Base-by-base conservation (phyloP, 1,284 basidiomycete genomes). In the Apiotrichum siamense region DNA sequence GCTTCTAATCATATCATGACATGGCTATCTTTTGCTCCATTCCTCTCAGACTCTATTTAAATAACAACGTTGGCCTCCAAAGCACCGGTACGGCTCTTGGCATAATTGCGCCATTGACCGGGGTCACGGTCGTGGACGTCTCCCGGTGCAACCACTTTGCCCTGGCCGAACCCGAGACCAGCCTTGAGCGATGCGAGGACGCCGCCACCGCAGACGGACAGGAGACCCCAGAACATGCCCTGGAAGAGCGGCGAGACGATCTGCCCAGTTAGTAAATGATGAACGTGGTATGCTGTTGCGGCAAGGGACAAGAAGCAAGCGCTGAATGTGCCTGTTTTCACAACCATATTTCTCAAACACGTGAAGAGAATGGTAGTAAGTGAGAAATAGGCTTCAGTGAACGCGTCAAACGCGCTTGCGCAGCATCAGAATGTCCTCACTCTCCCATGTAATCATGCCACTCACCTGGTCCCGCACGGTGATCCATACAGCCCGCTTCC, bases 381-480 rank as follows among this genome's bases (percentile, higher is more conserved):
- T n/a, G n/a, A n/a, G n/a, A n/a, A n/a, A n/a, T n/a, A n/a, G n/a
- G n/a, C n/a, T n/a, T n/a, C n/a, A n/a, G n/a, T n/a, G n/a, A n/a
- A n/a, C n/a, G n/a, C n/a, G n/a, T n/a, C n/a, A n/a, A n/a, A n/a
- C n/a, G n/a, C n/a, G n/a, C n/a, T n/a, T n/a, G n/a, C n/a, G n/a
- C n/a, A n/a, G n/a, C n/a, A n/a, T n/a, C n/a, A n/a, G n/a, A n/a
- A n/a, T n/a, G 29, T 29, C 20, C 36, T 13, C 45, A 26, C 20
- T 31, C 36, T 11, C 4, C 15, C 2, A 11, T 4, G 20, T n/a
- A 29, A 12, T 23, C 35, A 46, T 12, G 7, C 44, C 5, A 66
- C 70, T 50, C 41, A 73, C 73, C 58, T 75, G 73, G 65, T 75
- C 73, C 41, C 67, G 47, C 10, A 73, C 31, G 0, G 73, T 75